phyloP scores from a whole-genome alignment of 2,329 filamentous ascomycete species.

The Trichoderma brevicompactum region DNA sequence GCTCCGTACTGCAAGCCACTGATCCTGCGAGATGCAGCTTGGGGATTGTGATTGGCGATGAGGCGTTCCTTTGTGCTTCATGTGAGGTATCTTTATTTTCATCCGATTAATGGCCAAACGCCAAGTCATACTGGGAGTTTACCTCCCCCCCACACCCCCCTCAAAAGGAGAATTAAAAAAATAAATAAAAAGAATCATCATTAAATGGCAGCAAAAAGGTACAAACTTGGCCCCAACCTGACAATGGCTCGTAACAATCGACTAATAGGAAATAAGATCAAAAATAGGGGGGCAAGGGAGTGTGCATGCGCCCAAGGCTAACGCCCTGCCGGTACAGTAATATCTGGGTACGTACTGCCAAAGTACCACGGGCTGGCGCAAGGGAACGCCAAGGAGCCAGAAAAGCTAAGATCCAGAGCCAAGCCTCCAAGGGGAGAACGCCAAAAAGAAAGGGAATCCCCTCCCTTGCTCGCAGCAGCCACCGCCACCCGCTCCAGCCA shows the following conservation, averaged over 20 bases:
- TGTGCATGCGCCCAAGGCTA: too few relatives aligned
- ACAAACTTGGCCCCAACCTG: too few relatives aligned
- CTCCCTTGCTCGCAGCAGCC: not conserved
- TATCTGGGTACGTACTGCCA: constrained; percentile 2
- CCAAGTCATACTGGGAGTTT: not conserved
- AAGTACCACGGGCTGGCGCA: constrained; percentile 14
- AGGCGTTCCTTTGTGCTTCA: not conserved
- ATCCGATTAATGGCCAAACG: not conserved
- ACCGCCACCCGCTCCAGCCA: not conserved
- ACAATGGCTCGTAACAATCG: too few relatives aligned
- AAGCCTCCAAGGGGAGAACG: not conserved
- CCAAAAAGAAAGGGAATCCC: not conserved
- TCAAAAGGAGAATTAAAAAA: too few relatives aligned
- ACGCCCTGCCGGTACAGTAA: constrained; percentile 18
- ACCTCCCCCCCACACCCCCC: not conserved
- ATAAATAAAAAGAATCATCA: too few relatives aligned
- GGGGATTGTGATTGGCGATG: not conserved
- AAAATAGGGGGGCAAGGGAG: not conserved
- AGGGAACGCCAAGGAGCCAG: not conserved
- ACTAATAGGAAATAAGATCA: not conserved
- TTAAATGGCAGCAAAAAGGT: too few relatives aligned
- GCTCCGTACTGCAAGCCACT: not conserved
- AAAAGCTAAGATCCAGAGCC: not conserved
- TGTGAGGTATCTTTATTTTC: not conserved
- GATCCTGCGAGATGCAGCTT: not conserved